Base-by-base conservation (phyloP, 305 asterid species). In the Fraxinus sp. region DNA sequence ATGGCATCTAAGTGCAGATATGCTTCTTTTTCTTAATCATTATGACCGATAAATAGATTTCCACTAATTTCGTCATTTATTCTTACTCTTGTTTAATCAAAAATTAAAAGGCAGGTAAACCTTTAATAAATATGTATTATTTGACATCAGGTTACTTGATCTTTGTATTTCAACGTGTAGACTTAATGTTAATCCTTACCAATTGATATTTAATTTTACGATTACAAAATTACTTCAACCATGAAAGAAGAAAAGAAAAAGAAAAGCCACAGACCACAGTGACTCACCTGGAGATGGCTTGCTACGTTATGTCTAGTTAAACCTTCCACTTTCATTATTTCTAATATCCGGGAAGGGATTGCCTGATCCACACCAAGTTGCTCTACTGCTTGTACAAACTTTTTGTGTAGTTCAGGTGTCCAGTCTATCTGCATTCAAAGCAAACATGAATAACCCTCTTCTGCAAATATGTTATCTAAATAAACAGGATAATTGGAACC, bases 341-440 rank as follows among this genome's bases (percentile, higher is more conserved):
- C 92, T 62, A 89, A 86, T 78, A 89, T 89, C 30, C 92, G 85
- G 30, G 92, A 89, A 83, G 92, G 92, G 36, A 89, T 87, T 39
- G 90, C 92, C 72, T 87, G 90, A 88, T 89, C 92, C 9, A 89
- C 84, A 36, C 92, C 90, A 5, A 89, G 92, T 76, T 86, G 89
- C 72, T 89, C 90, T 28, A 89, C 90, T 35, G 90, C 92, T 55
- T 86, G 89, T 33, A 87, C 91, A 76, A 89, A 89, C 82, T 89
- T 89, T 49, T 89, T 89, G 83, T 88, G 90, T 20, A 89, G 86
- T 83, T 89, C 90, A 37, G 88, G 85, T 13, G 90, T 86, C 92
- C 92, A 89, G 77, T 87, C 90, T 77, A 89, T 87, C 92, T 89
- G 88, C 81, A 73, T 39, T 62, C 6, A 8, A 62, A 35, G 16